Evolutionary conservation across 2,329 filamentous ascomycete species (phyloP), one percentile per base, ranked within the genome.

Genomic region (Monosporascus sp.): DNA sequence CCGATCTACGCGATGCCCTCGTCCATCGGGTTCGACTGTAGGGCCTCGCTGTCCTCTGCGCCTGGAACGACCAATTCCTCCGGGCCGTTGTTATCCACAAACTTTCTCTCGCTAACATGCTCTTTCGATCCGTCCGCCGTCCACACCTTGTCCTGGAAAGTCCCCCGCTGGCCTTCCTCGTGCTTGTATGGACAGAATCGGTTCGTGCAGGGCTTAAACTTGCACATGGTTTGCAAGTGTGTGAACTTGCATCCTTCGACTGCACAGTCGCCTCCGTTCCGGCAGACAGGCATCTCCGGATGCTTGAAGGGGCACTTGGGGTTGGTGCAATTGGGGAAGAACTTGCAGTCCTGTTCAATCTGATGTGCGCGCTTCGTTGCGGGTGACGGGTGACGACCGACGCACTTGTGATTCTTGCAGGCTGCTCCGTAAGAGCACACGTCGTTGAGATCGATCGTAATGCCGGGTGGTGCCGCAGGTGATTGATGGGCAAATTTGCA

Each of bases 401-500:
- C 89, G 67, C 94, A 99, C 74, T 97, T 97, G 64, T 84, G 81
- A 77, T 97, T 99, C 74, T 94, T 96, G 83, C 94, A 99, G 8
- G 91, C 91, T 2, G 85, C 90, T 20, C 91, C 93, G 63, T 89
- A 97, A 18, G 81, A 81, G 74, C 94, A 99, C 18, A 81, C 78
- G 64, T 96, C 90, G 54, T 79, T 82, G 60, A 92, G 79, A 68
- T 97, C 94, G 53, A 97, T 78, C 0, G 85, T 80, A 2, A 81
- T 82, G 27, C 88, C 89, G 2, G 87, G 86, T 3, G 90, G 88
- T 34, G 93, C 92, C 2, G 89, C 91, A 2, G 94, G 91, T 17
- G 92, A 96, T 73, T 97, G 93, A 66, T 99, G 94, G 18, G 90
- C 94, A 69, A 90, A 99, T 60, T 86, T 88, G 74, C 94, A 99